Base-by-base conservation (phyloP, 495 filamentous ascomycete species). In the Podospora bellae-mahoneyi region DNA sequence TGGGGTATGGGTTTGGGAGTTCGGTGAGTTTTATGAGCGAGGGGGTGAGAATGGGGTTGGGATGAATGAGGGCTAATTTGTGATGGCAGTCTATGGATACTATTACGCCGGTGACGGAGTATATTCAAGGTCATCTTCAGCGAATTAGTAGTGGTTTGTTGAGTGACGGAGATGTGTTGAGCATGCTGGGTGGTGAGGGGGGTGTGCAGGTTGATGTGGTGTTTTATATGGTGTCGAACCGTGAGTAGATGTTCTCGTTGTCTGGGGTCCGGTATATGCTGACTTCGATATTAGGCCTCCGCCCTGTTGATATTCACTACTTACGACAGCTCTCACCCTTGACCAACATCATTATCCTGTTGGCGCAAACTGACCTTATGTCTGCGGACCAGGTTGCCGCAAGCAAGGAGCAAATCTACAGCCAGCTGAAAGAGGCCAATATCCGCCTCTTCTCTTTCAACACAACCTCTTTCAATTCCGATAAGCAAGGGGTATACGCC, bases 181-280 rank as follows among this genome's bases (percentile, higher is more conserved):
- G 87, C 66, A 73, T 99, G 68, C 78, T 99, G 2, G 91, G 93
- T 68, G 95, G 94, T 1, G 87, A 88, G 73, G 94, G 95, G 61
- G 94, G 93, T 27, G 86, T 90, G 26, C 93, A 95, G 75, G 92
- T 98, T 26, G 96, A 99, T 79, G 86, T 90, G 4, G 88, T 97
- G 10, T 83, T 99, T 64, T 97, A 96, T 76, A 74, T 97, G 59
- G 86, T 97, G 60, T 73, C 69, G 1, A 73, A 75, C 62, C 68
- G 82, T 84, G 78, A 39, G 68, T 32, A 13, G n/a, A 16, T 3
- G 9, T 23, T 13, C 56, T 5, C 0, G 26, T 39, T 5, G 5
- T 7, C 18, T 44, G 64, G 23, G 3, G 26, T 65, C 9, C 26
- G 23, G 44, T 4, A 1, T 56, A 16, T 61, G 62, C 60, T 70